These are phyloP conservation scores for Aegilops speltoides DNA, from an alignment of 176 grass and related monocot species.

Conservation along the genomic window DNA sequence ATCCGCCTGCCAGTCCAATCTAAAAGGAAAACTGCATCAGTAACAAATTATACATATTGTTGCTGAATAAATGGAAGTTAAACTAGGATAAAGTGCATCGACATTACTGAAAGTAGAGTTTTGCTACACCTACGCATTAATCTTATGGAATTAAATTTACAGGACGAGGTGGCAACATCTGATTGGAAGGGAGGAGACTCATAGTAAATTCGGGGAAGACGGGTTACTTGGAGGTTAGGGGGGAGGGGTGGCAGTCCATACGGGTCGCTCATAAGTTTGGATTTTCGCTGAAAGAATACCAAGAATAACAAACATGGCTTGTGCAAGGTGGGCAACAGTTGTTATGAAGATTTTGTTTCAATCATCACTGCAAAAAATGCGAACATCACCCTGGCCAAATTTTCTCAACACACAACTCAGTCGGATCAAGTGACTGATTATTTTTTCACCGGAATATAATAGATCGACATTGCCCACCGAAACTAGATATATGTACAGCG, in stretches of 20 bases:
- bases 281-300: too few relatives aligned
- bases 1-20: slow-evolving; percentile 51
- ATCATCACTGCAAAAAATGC: neutral
- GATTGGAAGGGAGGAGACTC: neutral
- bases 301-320: neutral
- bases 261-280: too few relatives aligned
- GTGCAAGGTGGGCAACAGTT: neutral
- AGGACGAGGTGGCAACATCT: too few relatives aligned
- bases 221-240: too few relatives aligned
- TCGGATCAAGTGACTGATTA: too few relatives aligned
- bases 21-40: slow-evolving; percentile 33
- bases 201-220: too few relatives aligned
- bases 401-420: too few relatives aligned
- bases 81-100: neutral
- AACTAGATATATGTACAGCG: too few relatives aligned
- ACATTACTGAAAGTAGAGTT: neutral
- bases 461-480: too few relatives aligned
- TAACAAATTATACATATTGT: slow-evolving; percentile 19
- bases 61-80: neutral
- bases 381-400: neutral
- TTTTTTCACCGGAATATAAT: too few relatives aligned
- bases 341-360: neutral
- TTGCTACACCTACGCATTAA: slow-evolving; percentile 45
- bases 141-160: slow-evolving; percentile 27
- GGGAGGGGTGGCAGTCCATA: too few relatives aligned